These are phyloP conservation scores for Cronartium quercuum DNA, from an alignment of 1,284 basidiomycete genomes.

Conservation along the genomic window DNA sequence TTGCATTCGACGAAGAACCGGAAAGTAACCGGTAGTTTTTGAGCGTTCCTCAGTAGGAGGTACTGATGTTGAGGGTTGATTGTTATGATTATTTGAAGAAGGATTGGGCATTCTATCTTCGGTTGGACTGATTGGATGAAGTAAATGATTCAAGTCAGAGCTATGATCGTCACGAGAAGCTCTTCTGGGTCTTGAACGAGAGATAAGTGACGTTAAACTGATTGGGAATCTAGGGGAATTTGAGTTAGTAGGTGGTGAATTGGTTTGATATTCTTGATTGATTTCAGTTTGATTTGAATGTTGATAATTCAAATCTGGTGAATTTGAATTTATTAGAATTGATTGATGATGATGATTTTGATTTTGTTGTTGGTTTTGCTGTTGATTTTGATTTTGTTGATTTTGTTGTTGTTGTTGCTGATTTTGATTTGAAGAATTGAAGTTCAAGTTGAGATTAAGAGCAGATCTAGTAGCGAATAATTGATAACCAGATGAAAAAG, in stretches of 20 bases:
- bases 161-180: background rate
- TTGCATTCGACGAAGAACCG: background rate
- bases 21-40: background rate
- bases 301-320: no score
- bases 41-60: background rate
- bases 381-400: no score
- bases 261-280: background rate
- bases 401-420: no score
- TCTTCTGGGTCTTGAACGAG: background rate
- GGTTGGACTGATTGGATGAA: background rate
- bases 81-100: background rate
- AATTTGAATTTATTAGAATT: no score
- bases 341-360: no score
- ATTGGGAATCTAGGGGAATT: background rate
- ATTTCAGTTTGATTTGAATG: no score
- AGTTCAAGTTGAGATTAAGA: no score
- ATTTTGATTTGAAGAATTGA: no score
- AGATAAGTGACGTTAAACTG: background rate
- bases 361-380: no score
- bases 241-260: background rate
- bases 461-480: no score
- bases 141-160: background rate
- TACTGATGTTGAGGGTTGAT: background rate
- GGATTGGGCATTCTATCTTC: background rate
- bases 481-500: no score